These are phyloP conservation scores for Harrya chromipes DNA, from an alignment of 768 basidiomycete species.

Conservation along the genomic window DNA sequence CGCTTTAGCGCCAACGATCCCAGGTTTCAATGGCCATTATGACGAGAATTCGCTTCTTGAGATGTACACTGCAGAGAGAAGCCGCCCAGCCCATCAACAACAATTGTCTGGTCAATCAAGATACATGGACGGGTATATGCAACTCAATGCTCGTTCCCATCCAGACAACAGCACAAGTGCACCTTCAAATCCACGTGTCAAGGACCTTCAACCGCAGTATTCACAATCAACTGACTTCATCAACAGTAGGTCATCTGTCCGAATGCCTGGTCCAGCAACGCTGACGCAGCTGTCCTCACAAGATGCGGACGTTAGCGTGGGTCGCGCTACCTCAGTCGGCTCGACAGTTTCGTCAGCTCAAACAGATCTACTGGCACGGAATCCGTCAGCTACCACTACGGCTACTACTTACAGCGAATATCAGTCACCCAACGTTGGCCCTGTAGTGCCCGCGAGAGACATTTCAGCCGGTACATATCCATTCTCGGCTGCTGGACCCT, in stretches of 20 bases:
- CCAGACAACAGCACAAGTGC: constrained; percentile 10
- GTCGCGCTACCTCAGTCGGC: constrained; percentile 27
- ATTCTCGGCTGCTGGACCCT: constrained; percentile 22
- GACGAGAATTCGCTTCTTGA: constrained; percentile 26
- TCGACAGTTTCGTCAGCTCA: constrained; percentile 29
- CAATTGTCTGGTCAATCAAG: constrained; percentile 20
- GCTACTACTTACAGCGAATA: constrained; percentile 23
- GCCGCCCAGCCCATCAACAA: constrained; percentile 20
- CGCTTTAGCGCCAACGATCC: constrained; percentile 25
- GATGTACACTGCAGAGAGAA: constrained; percentile 20
- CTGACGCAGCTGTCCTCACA: constrained; percentile 6
- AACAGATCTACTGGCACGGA: constrained; percentile 23
- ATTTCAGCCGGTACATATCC: constrained; percentile 17
- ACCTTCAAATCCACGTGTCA: constrained; percentile 15
- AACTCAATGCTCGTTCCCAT: constrained; percentile 8
- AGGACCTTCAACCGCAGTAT: constrained; percentile 18
- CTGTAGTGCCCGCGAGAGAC: constrained; percentile 14
- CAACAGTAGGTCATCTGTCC: constrained; percentile 19
- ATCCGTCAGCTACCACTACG: constrained; percentile 25
- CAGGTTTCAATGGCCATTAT: constrained; percentile 19
- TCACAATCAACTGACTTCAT: constrained; percentile 21
- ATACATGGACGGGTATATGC: constrained; percentile 16
- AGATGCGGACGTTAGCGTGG: constrained; percentile 20
- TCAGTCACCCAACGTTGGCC: constrained; percentile 13
- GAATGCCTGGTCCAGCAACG: background rate